phyloP scores from a whole-genome alignment of 2,329 filamentous ascomycete genomes.

The Phoma herbarum region DNA sequence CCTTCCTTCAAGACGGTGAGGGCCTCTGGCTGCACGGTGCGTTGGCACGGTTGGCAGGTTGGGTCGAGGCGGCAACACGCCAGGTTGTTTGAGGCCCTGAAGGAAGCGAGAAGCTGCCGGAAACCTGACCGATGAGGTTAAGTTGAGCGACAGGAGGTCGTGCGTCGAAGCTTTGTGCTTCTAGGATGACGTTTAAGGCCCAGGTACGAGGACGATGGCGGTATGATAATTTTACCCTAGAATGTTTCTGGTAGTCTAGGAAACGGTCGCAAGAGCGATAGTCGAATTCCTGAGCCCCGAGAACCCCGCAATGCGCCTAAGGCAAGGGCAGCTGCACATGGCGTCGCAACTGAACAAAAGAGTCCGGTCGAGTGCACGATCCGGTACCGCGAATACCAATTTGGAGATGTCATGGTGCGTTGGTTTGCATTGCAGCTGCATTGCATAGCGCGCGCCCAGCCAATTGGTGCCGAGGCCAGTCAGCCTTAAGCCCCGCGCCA shows the following conservation, averaged over 20 bases:
- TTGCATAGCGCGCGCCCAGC: conserved; percentile 25
- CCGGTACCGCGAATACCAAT: conserved; percentile 44
- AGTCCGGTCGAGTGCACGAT: conserved; percentile 5
- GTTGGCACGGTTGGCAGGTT: conserved; percentile 48
- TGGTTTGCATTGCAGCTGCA: conserved; percentile 25
- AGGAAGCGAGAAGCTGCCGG: conserved; percentile 32
- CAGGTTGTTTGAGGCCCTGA: conserved; percentile 30
- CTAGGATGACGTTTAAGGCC: conserved; percentile 39
- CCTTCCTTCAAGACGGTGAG: conserved; percentile 22
- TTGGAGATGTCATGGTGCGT: conserved; percentile 45
- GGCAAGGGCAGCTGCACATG: conserved; percentile 19
- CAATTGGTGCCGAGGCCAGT: conserved; percentile 37
- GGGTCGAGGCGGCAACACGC: conserved; percentile 43
- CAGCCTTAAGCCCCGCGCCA: conserved; percentile 34
- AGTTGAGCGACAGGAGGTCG: conserved; percentile 31
- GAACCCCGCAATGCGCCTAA: conserved; percentile 8
- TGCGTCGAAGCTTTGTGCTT: conserved; percentile 40
- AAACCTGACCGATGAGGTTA: conserved; percentile 27
- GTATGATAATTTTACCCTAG: conserved; percentile 24
- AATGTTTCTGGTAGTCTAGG: conserved; percentile 35
- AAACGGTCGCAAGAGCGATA: conserved; percentile 29
- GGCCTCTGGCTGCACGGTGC: conserved; percentile 47
- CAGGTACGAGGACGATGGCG: conserved; percentile 24
- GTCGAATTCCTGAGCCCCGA: conserved; percentile 8
- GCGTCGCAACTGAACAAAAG: conserved; percentile 25